phyloP scores from a whole-genome alignment of 2,329 filamentous ascomycete genomes.

The Xylaria sp. region DNA sequence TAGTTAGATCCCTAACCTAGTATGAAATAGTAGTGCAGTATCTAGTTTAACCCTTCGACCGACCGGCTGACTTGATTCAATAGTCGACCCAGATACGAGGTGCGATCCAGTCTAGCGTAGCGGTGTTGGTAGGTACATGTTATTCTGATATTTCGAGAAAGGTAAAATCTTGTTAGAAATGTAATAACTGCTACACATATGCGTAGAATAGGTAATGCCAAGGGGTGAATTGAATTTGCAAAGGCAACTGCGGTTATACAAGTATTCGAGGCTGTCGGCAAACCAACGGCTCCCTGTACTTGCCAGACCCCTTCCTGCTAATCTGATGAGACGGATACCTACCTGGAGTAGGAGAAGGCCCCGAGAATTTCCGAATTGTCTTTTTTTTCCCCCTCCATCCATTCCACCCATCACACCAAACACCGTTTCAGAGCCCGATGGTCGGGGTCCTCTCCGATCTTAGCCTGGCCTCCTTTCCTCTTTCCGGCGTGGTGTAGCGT shows the following conservation, averaged over 20 bases:
- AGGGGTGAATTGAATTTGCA: conserved; percentile 1
- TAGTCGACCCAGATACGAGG: neutral
- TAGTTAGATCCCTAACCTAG: conserved; percentile 7
- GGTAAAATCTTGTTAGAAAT: no score
- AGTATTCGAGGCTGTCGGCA: neutral
- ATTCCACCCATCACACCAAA: neutral
- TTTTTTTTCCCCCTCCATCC: no score
- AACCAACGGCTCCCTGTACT: no score
- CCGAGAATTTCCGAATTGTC: no score
- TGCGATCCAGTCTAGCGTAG: neutral
- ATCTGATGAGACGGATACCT: no score
- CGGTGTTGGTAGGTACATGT: no score
- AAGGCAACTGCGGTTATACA: conserved; percentile 16
- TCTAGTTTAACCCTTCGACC: neutral
- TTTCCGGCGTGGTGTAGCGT: neutral
- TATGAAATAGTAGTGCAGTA: conserved; percentile 10
- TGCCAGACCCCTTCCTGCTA: no score
- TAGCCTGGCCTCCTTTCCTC: neutral
- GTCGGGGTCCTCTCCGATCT: no score
- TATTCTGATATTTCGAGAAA: no score
- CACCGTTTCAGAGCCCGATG: neutral
- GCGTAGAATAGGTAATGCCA: neutral
- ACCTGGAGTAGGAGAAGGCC: no score
- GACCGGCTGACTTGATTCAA: neutral
- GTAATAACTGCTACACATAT: no score